These are phyloP conservation scores for Schrenkiella parvula DNA, from an alignment of 345 rosid species.

Conservation along the genomic window DNA sequence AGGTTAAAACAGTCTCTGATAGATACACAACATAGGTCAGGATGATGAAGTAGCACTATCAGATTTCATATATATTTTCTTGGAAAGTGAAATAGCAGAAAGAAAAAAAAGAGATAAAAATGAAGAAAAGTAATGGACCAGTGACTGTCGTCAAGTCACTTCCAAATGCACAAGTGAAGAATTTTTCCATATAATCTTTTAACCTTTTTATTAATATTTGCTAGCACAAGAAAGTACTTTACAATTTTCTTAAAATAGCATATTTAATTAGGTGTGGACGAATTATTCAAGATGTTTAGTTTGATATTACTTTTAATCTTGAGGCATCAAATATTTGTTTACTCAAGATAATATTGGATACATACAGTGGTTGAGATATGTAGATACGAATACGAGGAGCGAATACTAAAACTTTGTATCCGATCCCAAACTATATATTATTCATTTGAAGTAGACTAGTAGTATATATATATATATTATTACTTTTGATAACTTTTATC, in stretches of 20 bases:
- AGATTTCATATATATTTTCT: constrained; percentile 19
- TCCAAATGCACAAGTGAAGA: constrained; percentile 20
- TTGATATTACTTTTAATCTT: neutral
- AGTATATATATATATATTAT: too few species aligned
- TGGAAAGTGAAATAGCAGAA: constrained; percentile 31
- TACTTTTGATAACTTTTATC: too few species aligned
- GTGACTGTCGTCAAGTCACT: constrained; percentile 36
- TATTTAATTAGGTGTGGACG: neutral
- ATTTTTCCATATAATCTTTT: neutral
- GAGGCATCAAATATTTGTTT: neutral
- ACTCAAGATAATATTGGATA: too few species aligned
- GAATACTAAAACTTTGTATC: too few species aligned
- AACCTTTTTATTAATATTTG: neutral
- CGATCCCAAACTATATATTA: neutral
- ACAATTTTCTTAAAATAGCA: neutral
- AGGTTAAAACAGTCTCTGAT: neutral
- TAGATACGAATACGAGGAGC: too few species aligned
- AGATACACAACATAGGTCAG: neutral
- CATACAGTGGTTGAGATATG: too few species aligned
- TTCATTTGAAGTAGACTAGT: neutral
- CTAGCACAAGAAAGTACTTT: neutral
- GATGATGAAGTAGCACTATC: constrained; percentile 12
- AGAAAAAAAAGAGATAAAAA: constrained; percentile 21
- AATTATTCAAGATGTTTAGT: neutral
- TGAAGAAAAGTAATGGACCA: neutral